A percentile compares a stretch with the other conserved stretches of the same genome.
Conservation (phyloP, 1,284 basidiomycete genomes). For the Trametes polyzona region DNA sequence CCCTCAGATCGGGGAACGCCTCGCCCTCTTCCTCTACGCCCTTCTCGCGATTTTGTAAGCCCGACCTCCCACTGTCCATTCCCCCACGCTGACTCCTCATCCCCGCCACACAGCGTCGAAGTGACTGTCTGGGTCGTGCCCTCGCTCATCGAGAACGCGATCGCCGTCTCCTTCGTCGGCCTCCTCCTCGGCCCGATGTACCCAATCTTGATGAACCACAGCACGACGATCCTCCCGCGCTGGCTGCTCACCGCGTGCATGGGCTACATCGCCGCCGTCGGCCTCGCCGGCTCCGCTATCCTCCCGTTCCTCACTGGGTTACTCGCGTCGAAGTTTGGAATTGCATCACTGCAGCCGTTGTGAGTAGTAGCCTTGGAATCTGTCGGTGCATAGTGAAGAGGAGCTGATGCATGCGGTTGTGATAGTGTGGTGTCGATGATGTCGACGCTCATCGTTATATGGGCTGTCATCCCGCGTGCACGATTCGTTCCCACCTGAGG, state of each 20-base stretch:
- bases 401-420: background rate
- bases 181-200: slow-evolving; percentile 55
- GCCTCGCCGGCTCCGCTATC: slow-evolving; percentile 68
- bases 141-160: slow-evolving; percentile 59
- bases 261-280: slow-evolving; percentile 69
- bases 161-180: slow-evolving; percentile 63
- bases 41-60: slow-evolving; percentile 55
- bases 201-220: slow-evolving; percentile 65
- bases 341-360: slow-evolving; percentile 62
- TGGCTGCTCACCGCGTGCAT: slow-evolving; percentile 69
- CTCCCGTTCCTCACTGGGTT: slow-evolving; percentile 69
- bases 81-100: background rate
- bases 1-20: slow-evolving; percentile 58
- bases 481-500: slow-evolving; percentile 23
- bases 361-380: slow-evolving; percentile 36
- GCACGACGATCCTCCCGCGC: slow-evolving; percentile 59
- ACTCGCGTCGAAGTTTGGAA: slow-evolving; percentile 57
- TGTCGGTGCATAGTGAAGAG: background rate
- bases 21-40: slow-evolving; percentile 56
- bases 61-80: background rate
- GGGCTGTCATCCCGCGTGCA: slow-evolving; percentile 34
- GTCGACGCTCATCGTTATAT: slow-evolving; percentile 37
- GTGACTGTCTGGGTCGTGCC: slow-evolving; percentile 67
- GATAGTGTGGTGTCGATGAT: slow-evolving; percentile 33
- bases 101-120: slow-evolving; percentile 47